A percentile compares a stretch with the other conserved stretches of the same genome.
phyloP scores from a whole-genome alignment of 352 stramenopile genomes.

The Globisporangium alternatum region DNA sequence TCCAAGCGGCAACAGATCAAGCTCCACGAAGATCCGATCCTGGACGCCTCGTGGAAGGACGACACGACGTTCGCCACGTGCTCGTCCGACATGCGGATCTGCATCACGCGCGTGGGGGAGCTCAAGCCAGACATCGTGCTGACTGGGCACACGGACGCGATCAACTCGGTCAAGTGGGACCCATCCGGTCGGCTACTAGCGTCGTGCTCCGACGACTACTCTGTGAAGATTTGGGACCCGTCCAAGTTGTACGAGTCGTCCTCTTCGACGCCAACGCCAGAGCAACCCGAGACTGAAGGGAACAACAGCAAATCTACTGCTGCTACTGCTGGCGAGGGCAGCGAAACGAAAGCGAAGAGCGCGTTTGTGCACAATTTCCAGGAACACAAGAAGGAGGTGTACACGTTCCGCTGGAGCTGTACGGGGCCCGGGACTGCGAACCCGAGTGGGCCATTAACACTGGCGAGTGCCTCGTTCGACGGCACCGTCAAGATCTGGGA shows the following conservation, averaged over 20 bases:
- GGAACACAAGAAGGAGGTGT: constrained; percentile 93
- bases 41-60: constrained; percentile 94
- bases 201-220: constrained; percentile 98
- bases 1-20: constrained; percentile 95
- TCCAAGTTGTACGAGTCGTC: constrained; percentile 21
- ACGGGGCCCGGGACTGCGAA: constrained; percentile 68
- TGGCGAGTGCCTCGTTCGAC: constrained; percentile 96
- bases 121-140: constrained; percentile 77
- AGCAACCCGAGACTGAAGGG: constrained; percentile 30
- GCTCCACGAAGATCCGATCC: constrained; percentile 87
- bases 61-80: constrained; percentile 93
- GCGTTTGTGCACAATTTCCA: constrained; percentile 81
- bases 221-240: constrained; percentile 96
- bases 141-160: constrained; percentile 94
- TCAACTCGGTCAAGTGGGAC: constrained; percentile 99
- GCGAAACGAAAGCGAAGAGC: constrained; percentile 23
- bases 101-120: constrained; percentile 87
- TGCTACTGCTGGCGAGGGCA: constrained; percentile 4
- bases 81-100: constrained; percentile 92
- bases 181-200: constrained; percentile 91
- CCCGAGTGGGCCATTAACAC: constrained; percentile 64
- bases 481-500: constrained; percentile 95
- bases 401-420: constrained; percentile 92
- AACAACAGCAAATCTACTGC: constrained; percentile 22
- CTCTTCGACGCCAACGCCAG: constrained; percentile 12